Percentiles rank a stretch among this genome's conserved stretches.
Evolutionary conservation across 139 green algal species (phyloP).

Genomic region (Diplosphaera chodatii): DNA sequence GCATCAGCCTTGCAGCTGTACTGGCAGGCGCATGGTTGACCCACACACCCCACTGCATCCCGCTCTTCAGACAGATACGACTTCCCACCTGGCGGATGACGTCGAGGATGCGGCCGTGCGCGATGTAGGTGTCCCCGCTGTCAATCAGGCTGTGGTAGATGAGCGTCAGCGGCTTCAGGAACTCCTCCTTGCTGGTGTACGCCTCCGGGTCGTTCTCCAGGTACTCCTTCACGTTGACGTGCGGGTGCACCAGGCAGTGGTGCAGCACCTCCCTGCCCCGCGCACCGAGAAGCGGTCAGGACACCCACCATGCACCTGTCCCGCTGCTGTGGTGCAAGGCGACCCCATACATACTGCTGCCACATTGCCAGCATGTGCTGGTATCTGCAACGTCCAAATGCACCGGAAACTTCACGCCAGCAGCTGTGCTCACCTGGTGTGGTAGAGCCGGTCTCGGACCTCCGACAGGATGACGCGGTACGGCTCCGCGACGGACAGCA

Average conservation of each 20-base stretch:
- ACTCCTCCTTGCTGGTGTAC: slow-evolving; percentile 29
- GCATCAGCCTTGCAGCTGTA: no score
- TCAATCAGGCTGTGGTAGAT: slow-evolving; percentile 76
- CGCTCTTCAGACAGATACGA: no score
- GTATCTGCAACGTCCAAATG: no score
- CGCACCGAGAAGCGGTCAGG: no score
- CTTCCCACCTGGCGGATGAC: slow-evolving; percentile 45
- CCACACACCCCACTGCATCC: no score
- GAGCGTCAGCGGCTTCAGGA: slow-evolving; percentile 54
- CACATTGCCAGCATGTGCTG: neutral
- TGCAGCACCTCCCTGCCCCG: slow-evolving; percentile 71
- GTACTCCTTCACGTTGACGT: slow-evolving; percentile 37
- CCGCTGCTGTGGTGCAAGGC: no score
- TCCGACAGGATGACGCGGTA: slow-evolving; percentile 88
- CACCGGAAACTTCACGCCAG: neutral
- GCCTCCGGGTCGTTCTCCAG: slow-evolving; percentile 43
- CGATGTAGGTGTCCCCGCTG: slow-evolving; percentile 55
- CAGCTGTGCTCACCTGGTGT: slow-evolving; percentile 39
- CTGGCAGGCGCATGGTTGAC: no score
- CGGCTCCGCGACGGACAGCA: slow-evolving; percentile 72
- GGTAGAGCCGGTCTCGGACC: slow-evolving; percentile 74
- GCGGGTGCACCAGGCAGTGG: slow-evolving; percentile 61
- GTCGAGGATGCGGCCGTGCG: slow-evolving; percentile 63
- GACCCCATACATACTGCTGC: no score
- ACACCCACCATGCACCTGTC: no score